These are phyloP conservation scores for Candida dubliniensis DNA, from an alignment of 1,139 yeast species.

Conservation along the genomic window DNA sequence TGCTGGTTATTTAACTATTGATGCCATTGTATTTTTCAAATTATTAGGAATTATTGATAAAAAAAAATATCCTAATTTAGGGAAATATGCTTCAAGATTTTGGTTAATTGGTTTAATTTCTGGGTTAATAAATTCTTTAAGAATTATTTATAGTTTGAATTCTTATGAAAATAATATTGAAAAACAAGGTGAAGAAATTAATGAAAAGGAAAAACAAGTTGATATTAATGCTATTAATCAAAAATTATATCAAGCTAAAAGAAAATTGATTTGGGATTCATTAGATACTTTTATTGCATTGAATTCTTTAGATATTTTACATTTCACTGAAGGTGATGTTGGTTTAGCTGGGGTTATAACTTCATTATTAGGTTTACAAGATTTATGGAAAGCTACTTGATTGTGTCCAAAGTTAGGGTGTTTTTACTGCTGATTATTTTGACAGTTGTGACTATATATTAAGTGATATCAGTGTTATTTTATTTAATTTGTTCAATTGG, in stretches of 20 bases:
- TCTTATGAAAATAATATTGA: slow-evolving; percentile 23
- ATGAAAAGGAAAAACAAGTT: slow-evolving; percentile 9
- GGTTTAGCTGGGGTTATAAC: slow-evolving; percentile 87
- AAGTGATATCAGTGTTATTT: background rate
- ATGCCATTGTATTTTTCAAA: slow-evolving; percentile 71
- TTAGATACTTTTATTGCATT: slow-evolving; percentile 77
- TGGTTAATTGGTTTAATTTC: slow-evolving; percentile 77
- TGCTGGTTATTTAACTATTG: slow-evolving; percentile 73
- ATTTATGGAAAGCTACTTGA: slow-evolving; percentile 54
- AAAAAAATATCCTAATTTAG: slow-evolving; percentile 34
- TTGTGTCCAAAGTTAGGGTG: too few relatives aligned
- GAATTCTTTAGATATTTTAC: slow-evolving; percentile 61
- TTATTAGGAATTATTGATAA: slow-evolving; percentile 43
- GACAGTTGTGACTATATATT: too few relatives aligned
- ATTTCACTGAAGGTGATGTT: slow-evolving; percentile 74
- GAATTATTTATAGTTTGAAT: slow-evolving; percentile 27
- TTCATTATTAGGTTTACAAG: slow-evolving; percentile 73
- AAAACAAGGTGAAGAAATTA: background rate
- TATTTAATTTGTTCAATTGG: too few relatives aligned
- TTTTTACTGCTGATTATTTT: too few relatives aligned
- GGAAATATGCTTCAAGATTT: slow-evolving; percentile 56
- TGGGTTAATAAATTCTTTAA: slow-evolving; percentile 57
- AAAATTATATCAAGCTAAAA: slow-evolving; percentile 47
- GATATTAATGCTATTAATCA: slow-evolving; percentile 28
- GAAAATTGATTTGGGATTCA: slow-evolving; percentile 76